phyloP scores from a whole-genome alignment of 2,329 filamentous ascomycete species.

The Leptographium galeiforme region DNA sequence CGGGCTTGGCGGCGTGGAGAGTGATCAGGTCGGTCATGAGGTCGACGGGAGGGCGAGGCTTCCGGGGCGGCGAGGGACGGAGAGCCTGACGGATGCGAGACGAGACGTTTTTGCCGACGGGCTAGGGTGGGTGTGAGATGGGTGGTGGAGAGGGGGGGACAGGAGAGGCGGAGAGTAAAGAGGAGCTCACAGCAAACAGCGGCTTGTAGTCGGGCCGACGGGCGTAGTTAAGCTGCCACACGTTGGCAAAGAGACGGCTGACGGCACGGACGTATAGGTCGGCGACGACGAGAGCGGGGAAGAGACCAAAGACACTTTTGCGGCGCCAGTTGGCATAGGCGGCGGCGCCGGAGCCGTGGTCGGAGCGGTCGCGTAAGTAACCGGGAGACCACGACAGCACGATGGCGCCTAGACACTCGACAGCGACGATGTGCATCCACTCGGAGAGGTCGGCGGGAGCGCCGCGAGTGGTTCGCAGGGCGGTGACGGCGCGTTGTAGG shows the following conservation, averaged over 20 bases:
- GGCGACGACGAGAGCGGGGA: slow-evolving; percentile 27
- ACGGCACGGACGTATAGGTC: slow-evolving; percentile 23
- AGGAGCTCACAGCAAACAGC: slow-evolving; percentile 30
- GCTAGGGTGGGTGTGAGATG: too few relatives aligned
- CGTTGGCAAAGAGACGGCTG: slow-evolving; percentile 25
- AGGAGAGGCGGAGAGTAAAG: too few relatives aligned
- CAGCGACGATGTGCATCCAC: slow-evolving; percentile 43
- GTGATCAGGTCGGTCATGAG: slow-evolving; percentile 32
- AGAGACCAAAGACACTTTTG: slow-evolving; percentile 38
- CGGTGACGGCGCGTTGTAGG: slow-evolving; percentile 20
- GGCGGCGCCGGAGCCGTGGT: slow-evolving; percentile 32
- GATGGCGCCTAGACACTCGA: slow-evolving; percentile 35
- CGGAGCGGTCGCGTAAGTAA: slow-evolving; percentile 27
- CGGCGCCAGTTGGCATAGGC: slow-evolving; percentile 37
- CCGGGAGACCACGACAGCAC: slow-evolving; percentile 40
- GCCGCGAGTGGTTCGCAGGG: slow-evolving; percentile 23
- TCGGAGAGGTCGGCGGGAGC: slow-evolving; percentile 32
- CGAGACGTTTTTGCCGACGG: too few relatives aligned
- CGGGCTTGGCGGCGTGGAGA: slow-evolving; percentile 29
- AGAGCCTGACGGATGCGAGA: too few relatives aligned
- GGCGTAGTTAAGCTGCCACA: slow-evolving; percentile 32
- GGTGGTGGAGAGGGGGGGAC: too few relatives aligned
- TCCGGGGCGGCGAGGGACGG: neutral
- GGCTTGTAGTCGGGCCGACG: slow-evolving; percentile 29
- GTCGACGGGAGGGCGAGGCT: slow-evolving; percentile 18